phyloP scores from a whole-genome alignment of 441 rosid genomes.

The Gossypium gossypioides region DNA sequence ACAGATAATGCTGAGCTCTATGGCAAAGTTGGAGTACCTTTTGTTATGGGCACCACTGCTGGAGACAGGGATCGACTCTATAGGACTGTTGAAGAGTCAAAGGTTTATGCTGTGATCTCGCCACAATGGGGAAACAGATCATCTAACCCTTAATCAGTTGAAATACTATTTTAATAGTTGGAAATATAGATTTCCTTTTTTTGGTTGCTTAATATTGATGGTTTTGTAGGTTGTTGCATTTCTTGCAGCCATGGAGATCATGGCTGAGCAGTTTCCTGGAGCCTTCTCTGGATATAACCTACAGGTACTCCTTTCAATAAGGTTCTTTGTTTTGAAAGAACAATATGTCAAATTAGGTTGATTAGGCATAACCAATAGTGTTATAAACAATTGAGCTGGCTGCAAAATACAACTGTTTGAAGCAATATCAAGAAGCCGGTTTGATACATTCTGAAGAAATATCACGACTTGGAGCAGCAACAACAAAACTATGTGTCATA shows the following conservation, averaged over 20 bases:
- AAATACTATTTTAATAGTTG: not conserved
- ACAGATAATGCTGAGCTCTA: slow-evolving; percentile 65
- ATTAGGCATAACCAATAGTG: not conserved
- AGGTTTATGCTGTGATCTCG: slow-evolving; percentile 63
- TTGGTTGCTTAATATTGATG: not conserved
- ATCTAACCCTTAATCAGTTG: not conserved
- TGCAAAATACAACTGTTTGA: not conserved
- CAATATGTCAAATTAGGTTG: not conserved
- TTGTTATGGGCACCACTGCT: slow-evolving; percentile 83
- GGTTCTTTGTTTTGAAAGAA: not conserved
- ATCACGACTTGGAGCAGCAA: not conserved
- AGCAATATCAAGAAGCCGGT: not conserved
- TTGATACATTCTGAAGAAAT: not conserved
- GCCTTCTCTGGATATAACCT: slow-evolving; percentile 78
- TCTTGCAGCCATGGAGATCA: slow-evolving; percentile 88
- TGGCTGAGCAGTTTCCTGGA: slow-evolving; percentile 82
- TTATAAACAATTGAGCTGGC: not conserved
- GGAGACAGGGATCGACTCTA: slow-evolving; percentile 53
- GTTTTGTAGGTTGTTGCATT: slow-evolving; percentile 71
- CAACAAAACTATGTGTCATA: too few relatives aligned
- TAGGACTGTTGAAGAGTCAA: slow-evolving; percentile 49
- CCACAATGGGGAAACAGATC: slow-evolving; percentile 81
- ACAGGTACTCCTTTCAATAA: slow-evolving; percentile 30
- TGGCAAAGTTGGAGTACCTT: slow-evolving; percentile 73
- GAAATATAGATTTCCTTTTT: not conserved